Evolutionary conservation across 345 rosid genomes (phyloP).

Genomic region (Psidium guajava): DNA sequence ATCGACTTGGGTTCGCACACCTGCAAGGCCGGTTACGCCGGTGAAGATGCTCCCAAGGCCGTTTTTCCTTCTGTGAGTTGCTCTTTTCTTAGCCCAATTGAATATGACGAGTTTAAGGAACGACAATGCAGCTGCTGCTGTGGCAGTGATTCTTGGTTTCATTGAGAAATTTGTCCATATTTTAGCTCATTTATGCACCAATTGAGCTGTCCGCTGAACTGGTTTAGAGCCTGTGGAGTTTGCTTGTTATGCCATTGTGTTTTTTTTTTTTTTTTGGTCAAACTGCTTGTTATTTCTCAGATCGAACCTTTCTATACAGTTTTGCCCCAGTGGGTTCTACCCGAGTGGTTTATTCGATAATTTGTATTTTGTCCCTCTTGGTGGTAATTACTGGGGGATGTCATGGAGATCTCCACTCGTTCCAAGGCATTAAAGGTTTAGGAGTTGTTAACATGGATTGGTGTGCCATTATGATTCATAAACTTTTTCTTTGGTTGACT

Average conservation of each 20-base stretch:
- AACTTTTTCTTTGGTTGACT: not conserved
- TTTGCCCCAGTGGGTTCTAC: not conserved
- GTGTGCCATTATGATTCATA: not conserved
- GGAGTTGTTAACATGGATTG: not conserved
- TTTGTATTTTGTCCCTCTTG: not conserved
- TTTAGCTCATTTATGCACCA: not conserved
- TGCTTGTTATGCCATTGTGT: not conserved
- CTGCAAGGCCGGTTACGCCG: conserved; percentile 99
- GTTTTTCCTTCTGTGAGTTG: conserved; percentile 87
- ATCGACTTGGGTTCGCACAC: conserved; percentile 96
- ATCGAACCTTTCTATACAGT: not conserved
- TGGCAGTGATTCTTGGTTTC: not conserved
- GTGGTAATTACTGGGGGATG: not conserved
- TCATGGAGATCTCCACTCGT: not conserved
- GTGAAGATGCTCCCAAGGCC: conserved; percentile 99
- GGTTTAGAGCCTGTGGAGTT: not conserved
- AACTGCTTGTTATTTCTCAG: too few species aligned
- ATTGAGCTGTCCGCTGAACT: not conserved
- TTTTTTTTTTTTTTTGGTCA: too few species aligned
- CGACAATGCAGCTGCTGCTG: not conserved
- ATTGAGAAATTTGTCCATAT: not conserved
- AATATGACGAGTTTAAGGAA: not conserved
- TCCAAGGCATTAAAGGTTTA: not conserved
- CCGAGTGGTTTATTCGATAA: not conserved
- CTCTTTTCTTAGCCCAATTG: not conserved